Evolutionary conservation across 306 rosid species (phyloP).

Genomic region (Fragaria vesca): DNA sequence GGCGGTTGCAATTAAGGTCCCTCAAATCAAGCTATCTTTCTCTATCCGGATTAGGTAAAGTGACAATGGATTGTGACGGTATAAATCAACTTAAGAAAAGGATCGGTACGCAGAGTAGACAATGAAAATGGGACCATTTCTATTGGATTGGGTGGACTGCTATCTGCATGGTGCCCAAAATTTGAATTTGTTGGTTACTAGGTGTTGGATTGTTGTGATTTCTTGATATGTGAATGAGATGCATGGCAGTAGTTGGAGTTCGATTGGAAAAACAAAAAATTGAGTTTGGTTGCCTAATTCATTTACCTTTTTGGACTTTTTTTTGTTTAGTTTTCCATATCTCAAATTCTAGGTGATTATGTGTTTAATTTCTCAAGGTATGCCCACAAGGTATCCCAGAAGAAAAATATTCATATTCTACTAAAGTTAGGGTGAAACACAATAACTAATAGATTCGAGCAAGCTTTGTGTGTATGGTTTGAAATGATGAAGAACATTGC

Average conservation of each 20-base stretch:
- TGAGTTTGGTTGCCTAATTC: slow-evolving; percentile 25
- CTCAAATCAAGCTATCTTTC: no score
- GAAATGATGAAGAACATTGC: not conserved
- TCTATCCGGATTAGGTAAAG: not conserved
- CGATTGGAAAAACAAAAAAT: not conserved
- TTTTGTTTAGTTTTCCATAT: not conserved
- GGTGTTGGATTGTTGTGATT: not conserved
- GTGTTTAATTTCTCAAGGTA: not conserved
- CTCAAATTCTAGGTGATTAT: not conserved
- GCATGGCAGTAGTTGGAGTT: slow-evolving; percentile 10
- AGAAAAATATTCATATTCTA: not conserved
- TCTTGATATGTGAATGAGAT: not conserved
- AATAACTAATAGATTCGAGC: not conserved
- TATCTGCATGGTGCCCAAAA: not conserved
- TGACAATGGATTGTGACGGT: not conserved
- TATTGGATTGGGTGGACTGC: not conserved
- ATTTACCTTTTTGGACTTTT: not conserved
- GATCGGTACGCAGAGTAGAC: not conserved
- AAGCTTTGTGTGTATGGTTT: not conserved
- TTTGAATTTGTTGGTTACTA: not conserved
- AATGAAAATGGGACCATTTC: not conserved
- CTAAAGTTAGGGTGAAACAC: not conserved
- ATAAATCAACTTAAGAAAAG: not conserved
- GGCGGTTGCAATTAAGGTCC: no score
- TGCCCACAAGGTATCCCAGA: not conserved